A percentile compares a stretch with the other conserved stretches of the same genome.
Evolutionary conservation across 2,329 filamentous ascomycete species (phyloP).

Genomic region (Fusarium sp.): DNA sequence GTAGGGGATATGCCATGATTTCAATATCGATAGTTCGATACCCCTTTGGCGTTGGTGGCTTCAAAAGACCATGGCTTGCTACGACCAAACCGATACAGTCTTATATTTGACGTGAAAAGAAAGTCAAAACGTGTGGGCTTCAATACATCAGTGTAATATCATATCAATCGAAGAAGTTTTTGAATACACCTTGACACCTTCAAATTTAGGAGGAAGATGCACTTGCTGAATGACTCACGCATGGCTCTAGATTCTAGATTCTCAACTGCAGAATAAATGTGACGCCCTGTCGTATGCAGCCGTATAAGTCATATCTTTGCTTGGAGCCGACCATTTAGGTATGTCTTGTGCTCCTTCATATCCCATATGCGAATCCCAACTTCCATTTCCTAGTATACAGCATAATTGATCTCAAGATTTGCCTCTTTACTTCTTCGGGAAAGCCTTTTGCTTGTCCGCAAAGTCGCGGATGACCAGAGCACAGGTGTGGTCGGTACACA

Average conservation of each 20-base stretch:
- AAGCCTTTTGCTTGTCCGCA: conserved; percentile 69
- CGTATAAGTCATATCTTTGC: background rate
- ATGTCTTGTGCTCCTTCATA: background rate
- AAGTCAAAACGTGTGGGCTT: background rate
- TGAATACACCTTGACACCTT: conserved; percentile 15
- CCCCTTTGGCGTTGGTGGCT: conserved; percentile 42
- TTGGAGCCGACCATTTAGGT: background rate
- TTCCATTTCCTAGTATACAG: conserved; percentile 14
- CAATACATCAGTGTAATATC: conserved; percentile 8
- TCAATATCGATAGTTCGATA: conserved; percentile 34
- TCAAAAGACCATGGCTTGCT: conserved; percentile 17
- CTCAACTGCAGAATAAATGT: background rate
- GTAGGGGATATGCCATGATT: conserved; percentile 45
- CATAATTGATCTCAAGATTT: background rate
- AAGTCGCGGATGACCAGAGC: conserved; percentile 86
- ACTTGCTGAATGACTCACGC: background rate
- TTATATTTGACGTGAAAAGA: conserved; percentile 1
- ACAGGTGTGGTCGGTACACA: conserved; percentile 90
- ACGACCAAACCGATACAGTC: conserved; percentile 1
- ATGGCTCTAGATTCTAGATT: background rate
- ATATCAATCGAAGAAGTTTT: conserved; percentile 16
- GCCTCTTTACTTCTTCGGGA: conserved; percentile 53
- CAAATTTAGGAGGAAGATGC: background rate
- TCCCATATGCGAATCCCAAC: background rate
- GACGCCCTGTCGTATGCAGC: conserved; percentile 2